A percentile compares a stretch with the other conserved stretches of the same genome.
phyloP scores from a whole-genome alignment of 2,329 filamentous ascomycete species.

The Colletotrichum zoysiae region DNA sequence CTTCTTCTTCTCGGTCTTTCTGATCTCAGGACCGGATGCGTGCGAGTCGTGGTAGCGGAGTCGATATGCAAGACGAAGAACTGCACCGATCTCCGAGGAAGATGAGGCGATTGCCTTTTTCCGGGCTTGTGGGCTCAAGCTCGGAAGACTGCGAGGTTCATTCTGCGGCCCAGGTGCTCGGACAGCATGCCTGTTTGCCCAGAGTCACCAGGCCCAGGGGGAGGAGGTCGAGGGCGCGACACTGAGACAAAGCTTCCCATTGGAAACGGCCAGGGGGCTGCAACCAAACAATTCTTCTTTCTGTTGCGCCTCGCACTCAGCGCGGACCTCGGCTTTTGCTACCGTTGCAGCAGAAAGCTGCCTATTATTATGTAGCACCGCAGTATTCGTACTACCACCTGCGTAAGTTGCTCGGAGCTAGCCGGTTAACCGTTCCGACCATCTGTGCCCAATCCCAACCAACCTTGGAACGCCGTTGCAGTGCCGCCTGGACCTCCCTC shows the following conservation, averaged over 20 bases:
- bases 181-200: neutral
- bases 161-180: neutral
- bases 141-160: neutral
- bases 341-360: neutral
- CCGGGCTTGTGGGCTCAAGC: neutral
- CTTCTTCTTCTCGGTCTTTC: neutral
- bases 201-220: neutral
- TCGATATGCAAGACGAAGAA: constrained; percentile 7
- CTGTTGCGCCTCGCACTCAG: neutral
- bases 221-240: neutral
- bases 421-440: neutral
- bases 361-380: too few species aligned
- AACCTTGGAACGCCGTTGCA: constrained; percentile 28
- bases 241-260: constrained; percentile 19
- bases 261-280: constrained; percentile 14
- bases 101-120: constrained; percentile 5
- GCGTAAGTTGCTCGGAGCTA: neutral
- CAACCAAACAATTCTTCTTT: constrained; percentile 1
- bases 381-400: too few species aligned
- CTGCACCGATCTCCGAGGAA: neutral
- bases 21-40: neutral
- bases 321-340: neutral
- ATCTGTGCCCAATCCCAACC: constrained; percentile 26
- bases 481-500: constrained; percentile 35
- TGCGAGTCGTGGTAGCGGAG: neutral